Evolutionary conservation across 2,329 filamentous ascomycete genomes (phyloP), one percentile per base, ranked within the genome.

Genomic region (Sarocladium strictum): DNA sequence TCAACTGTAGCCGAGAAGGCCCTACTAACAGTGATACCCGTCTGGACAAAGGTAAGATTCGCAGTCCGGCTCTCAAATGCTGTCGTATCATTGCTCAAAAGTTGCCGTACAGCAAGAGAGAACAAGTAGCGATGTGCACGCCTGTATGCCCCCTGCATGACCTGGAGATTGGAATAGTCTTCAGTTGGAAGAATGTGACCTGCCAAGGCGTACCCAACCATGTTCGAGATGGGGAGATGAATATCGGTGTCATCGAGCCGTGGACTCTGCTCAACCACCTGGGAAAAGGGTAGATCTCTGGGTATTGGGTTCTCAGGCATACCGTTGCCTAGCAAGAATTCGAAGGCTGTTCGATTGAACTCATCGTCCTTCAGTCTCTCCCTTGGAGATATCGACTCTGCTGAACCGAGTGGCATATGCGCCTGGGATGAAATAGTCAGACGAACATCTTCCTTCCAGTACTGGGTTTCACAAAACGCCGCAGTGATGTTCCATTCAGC

Each of bases 401-500:
- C 37, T 0, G 55, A 58, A 0, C 29, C 29, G 1, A 58, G 2
- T 0, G 66, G 68, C 1, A 54, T 53, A 0, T 57, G 29, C 0
- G 27, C 58, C 0, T 12, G 1, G 0, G 63, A 55, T 1, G 55
- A 52, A 0, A 83, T 65, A 0, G 68, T 75, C 0, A 75, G 73
- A 0, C 64, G 61, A 0, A 78, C 76, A 0, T 65, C 12, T 37
- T 80, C 76, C n/a, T 69, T 65, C 50, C 70, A 74, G 54, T 82
- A 84, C 0, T 32, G 58, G 0, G 76, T 56, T 21, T 72, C 62
- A 49, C 77, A 80, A 49, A 72, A 80, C 0, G 74, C 21, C 0
- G 69, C 68, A 0, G 70, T 74, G 0, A 69, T 55, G 6, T 64
- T n/a, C n/a, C n/a, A 15, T 33, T 9, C 10, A 11, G 41, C 23